Evolutionary conservation across 2,329 filamentous ascomycete species (phyloP).

Genomic region (Ophiostoma novo-ulmi): DNA sequence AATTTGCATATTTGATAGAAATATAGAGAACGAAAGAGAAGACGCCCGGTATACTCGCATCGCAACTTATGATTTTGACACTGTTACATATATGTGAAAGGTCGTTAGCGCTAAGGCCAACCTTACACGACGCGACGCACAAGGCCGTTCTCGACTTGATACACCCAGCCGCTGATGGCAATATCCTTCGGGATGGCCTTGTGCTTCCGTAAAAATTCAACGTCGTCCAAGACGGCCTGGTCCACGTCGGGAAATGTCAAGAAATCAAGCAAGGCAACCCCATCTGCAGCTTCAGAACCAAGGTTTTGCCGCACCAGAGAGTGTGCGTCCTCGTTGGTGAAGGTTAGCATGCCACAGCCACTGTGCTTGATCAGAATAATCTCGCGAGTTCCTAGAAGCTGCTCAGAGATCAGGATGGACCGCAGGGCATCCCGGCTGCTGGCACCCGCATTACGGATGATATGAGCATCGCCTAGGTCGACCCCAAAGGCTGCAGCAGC

Average conservation of each 20-base stretch:
- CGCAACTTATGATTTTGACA: too few species aligned
- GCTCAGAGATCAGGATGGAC: slow-evolving; percentile 71
- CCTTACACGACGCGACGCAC: slow-evolving; percentile 21
- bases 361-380: slow-evolving; percentile 71
- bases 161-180: slow-evolving; percentile 63
- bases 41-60: too few species aligned
- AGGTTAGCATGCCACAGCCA: slow-evolving; percentile 70
- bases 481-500: slow-evolving; percentile 65
- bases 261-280: slow-evolving; percentile 49
- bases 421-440: slow-evolving; percentile 64
- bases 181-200: slow-evolving; percentile 57
- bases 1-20: too few species aligned
- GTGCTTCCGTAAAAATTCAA: slow-evolving; percentile 55
- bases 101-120: not conserved
- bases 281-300: slow-evolving; percentile 45
- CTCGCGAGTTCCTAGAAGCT: slow-evolving; percentile 70
- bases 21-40: too few species aligned
- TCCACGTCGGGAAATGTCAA: slow-evolving; percentile 61
- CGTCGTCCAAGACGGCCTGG: slow-evolving; percentile 60
- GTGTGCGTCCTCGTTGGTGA: slow-evolving; percentile 54
- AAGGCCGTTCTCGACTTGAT: slow-evolving; percentile 26
- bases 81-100: too few species aligned
- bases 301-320: slow-evolving; percentile 54
- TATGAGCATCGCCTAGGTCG: slow-evolving; percentile 68
- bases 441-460: slow-evolving; percentile 69